Evolutionary conservation across 192 early-diverging fungal genomes (phyloP).

Genomic region (Coemansia sp.): DNA sequence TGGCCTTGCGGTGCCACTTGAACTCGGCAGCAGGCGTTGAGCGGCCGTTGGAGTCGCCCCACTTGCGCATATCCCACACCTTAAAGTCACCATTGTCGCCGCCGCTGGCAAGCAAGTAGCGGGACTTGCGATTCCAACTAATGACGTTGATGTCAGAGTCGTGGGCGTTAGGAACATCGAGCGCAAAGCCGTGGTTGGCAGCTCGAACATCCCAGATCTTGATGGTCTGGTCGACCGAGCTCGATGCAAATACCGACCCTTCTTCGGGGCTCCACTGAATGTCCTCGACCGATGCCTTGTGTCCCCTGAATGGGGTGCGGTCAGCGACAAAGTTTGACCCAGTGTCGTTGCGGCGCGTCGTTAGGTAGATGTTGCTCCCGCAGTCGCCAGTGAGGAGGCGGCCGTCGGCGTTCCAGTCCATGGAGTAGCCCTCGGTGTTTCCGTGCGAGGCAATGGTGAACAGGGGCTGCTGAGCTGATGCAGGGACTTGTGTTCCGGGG

Average conservation of each 20-base stretch:
- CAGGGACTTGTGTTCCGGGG: constrained; percentile 67
- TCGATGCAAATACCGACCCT: constrained; percentile 87
- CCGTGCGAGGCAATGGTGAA: constrained; percentile 82
- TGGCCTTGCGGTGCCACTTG: constrained; percentile 87
- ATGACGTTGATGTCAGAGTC: constrained; percentile 95
- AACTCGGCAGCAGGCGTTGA: constrained; percentile 84
- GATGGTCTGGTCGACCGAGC: constrained; percentile 88
- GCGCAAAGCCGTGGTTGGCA: constrained; percentile 66
- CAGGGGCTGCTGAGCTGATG: constrained; percentile 66
- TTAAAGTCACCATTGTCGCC: constrained; percentile 89
- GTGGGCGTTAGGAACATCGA: constrained; percentile 76
- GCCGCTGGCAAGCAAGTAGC: constrained; percentile 90
- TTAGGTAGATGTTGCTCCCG: constrained; percentile 76
- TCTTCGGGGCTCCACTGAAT: constrained; percentile 96
- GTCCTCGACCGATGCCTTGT: constrained; percentile 88
- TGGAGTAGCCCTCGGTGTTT: constrained; percentile 85
- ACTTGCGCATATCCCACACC: constrained; percentile 91
- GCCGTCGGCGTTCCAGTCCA: constrained; percentile 85
- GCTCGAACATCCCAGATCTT: constrained; percentile 92
- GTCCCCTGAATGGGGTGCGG: constrained; percentile 73
- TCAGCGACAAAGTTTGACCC: constrained; percentile 69
- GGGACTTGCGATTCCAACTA: constrained; percentile 84
- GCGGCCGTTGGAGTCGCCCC: constrained; percentile 41
- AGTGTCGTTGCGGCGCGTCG: constrained; percentile 61
- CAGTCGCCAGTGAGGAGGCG: constrained; percentile 88